Percentiles rank a stretch among this genome's conserved stretches.
Evolutionary conservation across 2,329 filamentous ascomycete species (phyloP).

Genomic region (Nectriaceae sp.): DNA sequence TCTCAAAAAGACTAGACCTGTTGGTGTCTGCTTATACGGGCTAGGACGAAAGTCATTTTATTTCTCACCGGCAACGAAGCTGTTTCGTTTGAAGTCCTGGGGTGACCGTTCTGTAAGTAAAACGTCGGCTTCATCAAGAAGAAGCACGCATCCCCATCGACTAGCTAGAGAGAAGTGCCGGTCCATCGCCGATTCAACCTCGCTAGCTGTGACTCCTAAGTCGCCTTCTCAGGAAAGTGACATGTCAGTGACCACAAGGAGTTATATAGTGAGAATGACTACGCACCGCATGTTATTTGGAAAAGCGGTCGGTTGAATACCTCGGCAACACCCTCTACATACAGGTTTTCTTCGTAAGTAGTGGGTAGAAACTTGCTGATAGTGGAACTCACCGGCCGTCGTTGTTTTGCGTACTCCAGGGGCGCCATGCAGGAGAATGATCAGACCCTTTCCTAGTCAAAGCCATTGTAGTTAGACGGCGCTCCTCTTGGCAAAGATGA

Average conservation of each 20-base stretch:
- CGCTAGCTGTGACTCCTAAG: not conserved
- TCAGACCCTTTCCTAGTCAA: not conserved
- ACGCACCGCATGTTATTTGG: slow-evolving; percentile 12
- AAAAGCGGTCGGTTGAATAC: slow-evolving; percentile 9
- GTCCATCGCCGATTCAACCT: slow-evolving; percentile 4
- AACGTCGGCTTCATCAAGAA: slow-evolving; percentile 10
- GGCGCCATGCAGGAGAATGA: slow-evolving; percentile 1
- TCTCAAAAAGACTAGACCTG: slow-evolving; percentile 5
- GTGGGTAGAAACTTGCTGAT: too few species aligned
- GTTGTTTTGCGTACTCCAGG: slow-evolving; percentile 4
- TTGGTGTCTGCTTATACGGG: too few species aligned
- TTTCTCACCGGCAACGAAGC: slow-evolving; percentile 10
- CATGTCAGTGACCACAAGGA: not conserved
- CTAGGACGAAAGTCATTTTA: too few species aligned
- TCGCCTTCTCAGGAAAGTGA: not conserved
- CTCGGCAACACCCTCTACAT: slow-evolving; percentile 14
- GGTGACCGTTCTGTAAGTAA: slow-evolving; percentile 6
- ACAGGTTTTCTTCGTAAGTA: too few species aligned
- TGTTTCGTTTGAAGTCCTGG: slow-evolving; percentile 10
- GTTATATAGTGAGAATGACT: not conserved
- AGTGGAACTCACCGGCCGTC: slow-evolving; percentile 1
- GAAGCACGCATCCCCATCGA: slow-evolving; percentile 11
- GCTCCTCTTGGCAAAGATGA: too few species aligned
- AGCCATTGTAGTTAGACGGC: too few species aligned
- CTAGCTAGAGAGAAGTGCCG: slow-evolving; percentile 8